Conservation (phyloP, 1,284 basidiomycete genomes). For the Leccinum insolens region DNA sequence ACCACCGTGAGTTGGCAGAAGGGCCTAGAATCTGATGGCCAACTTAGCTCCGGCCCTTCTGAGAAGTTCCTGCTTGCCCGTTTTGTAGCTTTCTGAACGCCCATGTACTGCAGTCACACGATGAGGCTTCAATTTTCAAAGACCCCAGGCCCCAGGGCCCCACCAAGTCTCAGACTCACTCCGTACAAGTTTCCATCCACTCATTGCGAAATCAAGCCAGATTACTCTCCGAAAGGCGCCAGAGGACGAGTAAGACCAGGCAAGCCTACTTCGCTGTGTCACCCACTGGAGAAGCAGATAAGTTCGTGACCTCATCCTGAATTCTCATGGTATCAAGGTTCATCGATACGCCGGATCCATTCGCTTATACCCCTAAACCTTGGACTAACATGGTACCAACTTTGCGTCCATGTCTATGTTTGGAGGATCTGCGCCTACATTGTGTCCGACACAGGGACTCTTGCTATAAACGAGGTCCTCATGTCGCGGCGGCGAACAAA, state of each 20-base stretch:
- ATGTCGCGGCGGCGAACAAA: constrained; percentile 5
- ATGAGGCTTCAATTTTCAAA: background rate
- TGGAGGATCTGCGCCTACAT: constrained; percentile 15
- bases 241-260: background rate
- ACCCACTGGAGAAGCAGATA: background rate
- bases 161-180: background rate
- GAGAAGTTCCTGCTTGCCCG: background rate
- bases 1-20: too few species aligned
- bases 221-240: background rate
- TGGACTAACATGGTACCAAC: constrained; percentile 15
- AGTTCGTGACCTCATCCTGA: background rate
- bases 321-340: constrained; percentile 26
- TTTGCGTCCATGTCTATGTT: constrained; percentile 29
- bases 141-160: background rate
- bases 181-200: background rate
- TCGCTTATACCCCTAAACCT: background rate
- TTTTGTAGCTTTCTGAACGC: background rate
- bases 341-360: constrained; percentile 11
- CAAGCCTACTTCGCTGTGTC: background rate
- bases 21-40: background rate
- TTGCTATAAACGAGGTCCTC: constrained; percentile 3
- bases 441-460: background rate
- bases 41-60: background rate
- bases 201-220: background rate
- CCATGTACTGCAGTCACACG: background rate